Base-by-base conservation (phyloP, 2,329 filamentous ascomycete genomes). In the Coleophoma cylindrospora region DNA sequence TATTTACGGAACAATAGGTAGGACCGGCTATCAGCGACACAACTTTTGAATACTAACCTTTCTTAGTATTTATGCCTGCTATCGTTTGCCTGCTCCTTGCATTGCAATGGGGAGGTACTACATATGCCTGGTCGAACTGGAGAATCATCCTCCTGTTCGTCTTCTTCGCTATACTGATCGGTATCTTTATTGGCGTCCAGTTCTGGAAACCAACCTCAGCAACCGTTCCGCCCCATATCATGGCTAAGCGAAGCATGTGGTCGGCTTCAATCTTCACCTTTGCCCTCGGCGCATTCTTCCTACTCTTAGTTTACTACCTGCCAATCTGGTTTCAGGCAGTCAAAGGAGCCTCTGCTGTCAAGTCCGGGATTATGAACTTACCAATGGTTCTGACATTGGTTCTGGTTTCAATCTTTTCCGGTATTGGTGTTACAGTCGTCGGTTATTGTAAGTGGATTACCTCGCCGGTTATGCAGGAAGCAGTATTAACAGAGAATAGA, bases 301-400 rank as follows among this genome's bases (percentile, higher is more conserved):
- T 71, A 51, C 56, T 69, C 32, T 56, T 72, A 41, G 70, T 70
- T 54, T 71, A 74, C 32, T 70, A 70, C 36, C 66, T 74, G 22
- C 70, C 77, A 37, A 76, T 79, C 52, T 71, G 74, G 61, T 75
- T 75, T 57, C 72, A 76, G 50, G 71, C 70, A 2, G 68, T 75
- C 44, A 69, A 71, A 40, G 68, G 67, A n/a, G 67, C 64, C 12
- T 64, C 64, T 3, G 72, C 73, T 7, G 66, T 71, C 45, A 66
- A 70, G 36, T 74, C 71, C 7, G 73, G 72, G 15, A 73, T 76
- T 45, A 68, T 68, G 43, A 57, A 66, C 10, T 53, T 70, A 13
- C 66, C 67, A 3, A 53, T 64, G 48, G 57, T 70, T 17, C 51
- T 70, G 13, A 58, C 55, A 4, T 53, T 70, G 9, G 63, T 67